These are phyloP conservation scores for Margaritispora aquatica DNA, from an alignment of 495 filamentous ascomycete genomes.

Conservation along the genomic window DNA sequence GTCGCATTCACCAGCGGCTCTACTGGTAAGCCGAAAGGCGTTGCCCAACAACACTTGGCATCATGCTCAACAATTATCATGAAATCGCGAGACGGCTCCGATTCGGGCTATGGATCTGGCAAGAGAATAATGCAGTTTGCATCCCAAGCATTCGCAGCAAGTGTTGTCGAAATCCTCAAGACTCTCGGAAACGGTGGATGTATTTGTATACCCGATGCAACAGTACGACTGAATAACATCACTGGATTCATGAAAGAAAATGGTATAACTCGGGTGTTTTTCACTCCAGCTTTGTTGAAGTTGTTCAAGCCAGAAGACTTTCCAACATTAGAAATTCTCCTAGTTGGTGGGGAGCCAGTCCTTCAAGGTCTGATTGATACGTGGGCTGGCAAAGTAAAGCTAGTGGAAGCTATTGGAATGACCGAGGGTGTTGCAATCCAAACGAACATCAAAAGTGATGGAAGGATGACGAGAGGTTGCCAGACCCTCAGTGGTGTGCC, in stretches of 20 bases:
- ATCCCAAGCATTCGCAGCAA: constrained; percentile 45
- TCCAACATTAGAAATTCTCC: constrained; percentile 38
- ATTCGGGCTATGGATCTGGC: constrained; percentile 31
- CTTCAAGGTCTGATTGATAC: constrained; percentile 44
- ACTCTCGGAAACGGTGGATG: constrained; percentile 50
- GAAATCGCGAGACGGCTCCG: constrained; percentile 10
- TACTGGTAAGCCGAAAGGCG: constrained; percentile 42
- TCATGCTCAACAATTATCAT: background rate
- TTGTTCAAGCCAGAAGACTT: constrained; percentile 32
- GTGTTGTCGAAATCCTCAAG: constrained; percentile 43
- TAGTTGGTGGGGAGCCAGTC: constrained; percentile 51
- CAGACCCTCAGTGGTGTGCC: constrained; percentile 32
- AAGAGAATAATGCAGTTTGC: constrained; percentile 44
- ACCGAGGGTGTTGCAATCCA: constrained; percentile 26
- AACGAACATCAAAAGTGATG: constrained; percentile 35
- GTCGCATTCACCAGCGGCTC: constrained; percentile 45
- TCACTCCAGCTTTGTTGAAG: constrained; percentile 23
- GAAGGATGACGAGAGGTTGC: constrained; percentile 32
- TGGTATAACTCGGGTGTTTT: constrained; percentile 16
- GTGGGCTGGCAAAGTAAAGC: constrained; percentile 45
- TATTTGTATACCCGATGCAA: constrained; percentile 56
- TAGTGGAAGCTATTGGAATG: constrained; percentile 54
- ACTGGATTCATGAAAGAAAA: constrained; percentile 19
- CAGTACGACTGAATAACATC: constrained; percentile 36
- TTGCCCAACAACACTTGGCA: background rate